phyloP scores from a whole-genome alignment of 345 rosid genomes.

The Capsella bursapastoris region DNA sequence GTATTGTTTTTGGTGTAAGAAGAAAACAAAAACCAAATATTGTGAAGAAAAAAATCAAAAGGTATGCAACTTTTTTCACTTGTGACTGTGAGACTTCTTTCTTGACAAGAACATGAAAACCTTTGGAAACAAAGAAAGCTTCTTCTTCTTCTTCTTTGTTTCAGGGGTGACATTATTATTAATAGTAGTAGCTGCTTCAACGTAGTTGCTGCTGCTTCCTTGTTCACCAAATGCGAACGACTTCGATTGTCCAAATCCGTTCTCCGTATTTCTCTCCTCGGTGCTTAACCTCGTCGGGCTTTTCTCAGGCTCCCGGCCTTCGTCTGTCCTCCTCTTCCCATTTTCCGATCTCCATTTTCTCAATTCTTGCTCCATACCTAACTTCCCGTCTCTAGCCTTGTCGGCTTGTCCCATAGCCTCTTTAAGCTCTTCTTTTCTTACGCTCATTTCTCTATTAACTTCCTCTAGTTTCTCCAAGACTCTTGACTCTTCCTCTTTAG shows the following conservation, averaged over 20 bases:
- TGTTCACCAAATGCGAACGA: constrained; percentile 41
- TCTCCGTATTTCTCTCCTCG: constrained; percentile 45
- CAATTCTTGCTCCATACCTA: constrained; percentile 86
- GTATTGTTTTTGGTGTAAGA: constrained; percentile 28
- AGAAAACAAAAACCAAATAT: neutral
- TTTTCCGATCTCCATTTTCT: constrained; percentile 92
- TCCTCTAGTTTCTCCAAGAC: constrained; percentile 67
- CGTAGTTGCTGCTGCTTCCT: constrained; percentile 31
- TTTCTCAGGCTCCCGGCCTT: constrained; percentile 41
- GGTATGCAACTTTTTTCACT: neutral
- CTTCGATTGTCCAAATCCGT: constrained; percentile 22
- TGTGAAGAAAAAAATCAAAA: neutral
- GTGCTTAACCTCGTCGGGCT: constrained; percentile 50
- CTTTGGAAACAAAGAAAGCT: constrained; percentile 69
- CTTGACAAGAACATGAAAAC: constrained; percentile 69
- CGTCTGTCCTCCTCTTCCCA: constrained; percentile 68
- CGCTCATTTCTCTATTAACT: constrained; percentile 62
- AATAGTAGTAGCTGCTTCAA: constrained; percentile 7
- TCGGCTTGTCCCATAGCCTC: constrained; percentile 80
- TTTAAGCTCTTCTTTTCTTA: constrained; percentile 65
- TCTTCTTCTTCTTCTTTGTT: constrained; percentile 62
- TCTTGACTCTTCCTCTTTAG: constrained; percentile 72
- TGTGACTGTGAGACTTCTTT: constrained; percentile 54
- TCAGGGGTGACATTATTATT: constrained; percentile 44
- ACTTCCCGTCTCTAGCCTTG: constrained; percentile 79